A percentile compares a stretch with the other conserved stretches of the same genome.
phyloP scores from a whole-genome alignment of 1,284 basidiomycete species.

The Agroathelia rolfsii region DNA sequence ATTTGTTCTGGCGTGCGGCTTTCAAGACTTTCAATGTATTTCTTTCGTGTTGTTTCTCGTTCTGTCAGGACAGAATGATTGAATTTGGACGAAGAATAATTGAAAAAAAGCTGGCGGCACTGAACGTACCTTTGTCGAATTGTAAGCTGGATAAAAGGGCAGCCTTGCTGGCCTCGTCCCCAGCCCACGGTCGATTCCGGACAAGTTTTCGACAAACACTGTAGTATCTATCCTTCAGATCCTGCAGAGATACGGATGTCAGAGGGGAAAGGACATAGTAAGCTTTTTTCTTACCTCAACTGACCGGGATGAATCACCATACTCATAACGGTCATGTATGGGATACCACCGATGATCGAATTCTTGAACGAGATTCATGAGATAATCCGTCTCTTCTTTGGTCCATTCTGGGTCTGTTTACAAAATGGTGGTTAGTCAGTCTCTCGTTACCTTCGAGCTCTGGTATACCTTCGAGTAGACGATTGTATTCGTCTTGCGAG shows the following conservation, averaged over 20 bases:
- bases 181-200: constrained; percentile 72
- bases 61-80: constrained; percentile 42
- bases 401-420: constrained; percentile 76
- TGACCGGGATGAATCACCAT: constrained; percentile 39
- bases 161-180: constrained; percentile 64
- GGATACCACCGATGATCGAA: constrained; percentile 91
- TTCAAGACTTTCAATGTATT: constrained; percentile 80
- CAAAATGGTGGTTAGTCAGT: constrained; percentile 1
- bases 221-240: constrained; percentile 93
- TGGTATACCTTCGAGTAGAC: constrained; percentile 59
- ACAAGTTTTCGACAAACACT: constrained; percentile 86
- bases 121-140: constrained; percentile 70
- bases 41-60: constrained; percentile 83
- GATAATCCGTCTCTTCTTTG: constrained; percentile 90
- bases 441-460: constrained; percentile 1
- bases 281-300: constrained; percentile 48
- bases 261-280: background rate
- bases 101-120: background rate
- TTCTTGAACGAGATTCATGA: constrained; percentile 73
- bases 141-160: constrained; percentile 62
- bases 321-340: constrained; percentile 86
- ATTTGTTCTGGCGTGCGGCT: constrained; percentile 83
- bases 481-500: constrained; percentile 85
- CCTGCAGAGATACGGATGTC: constrained; percentile 35
- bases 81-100: background rate